Evolutionary conservation across 345 rosid species (phyloP), one percentile per base, ranked within the genome.

Genomic region (Trapa bicornis): DNA sequence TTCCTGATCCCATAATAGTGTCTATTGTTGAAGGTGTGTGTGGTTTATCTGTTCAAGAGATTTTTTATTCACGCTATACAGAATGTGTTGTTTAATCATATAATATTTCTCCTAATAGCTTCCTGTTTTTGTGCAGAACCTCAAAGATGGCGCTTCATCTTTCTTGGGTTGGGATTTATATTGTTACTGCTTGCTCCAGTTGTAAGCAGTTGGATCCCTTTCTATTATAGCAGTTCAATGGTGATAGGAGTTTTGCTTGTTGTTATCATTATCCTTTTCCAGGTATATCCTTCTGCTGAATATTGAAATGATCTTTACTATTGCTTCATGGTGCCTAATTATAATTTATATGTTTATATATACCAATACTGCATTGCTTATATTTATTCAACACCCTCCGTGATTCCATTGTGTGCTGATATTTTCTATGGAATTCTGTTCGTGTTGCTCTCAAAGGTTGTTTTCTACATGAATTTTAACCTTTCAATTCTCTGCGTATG

Each of bases 221-320:
- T 94, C 73, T 91, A 94, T 70, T 91, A 94, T 74, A 86, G 91
- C 74, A 84, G 89, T 69, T 94, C 91, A 45, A 94, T 94, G 96
- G 96, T 88, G 10, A 80, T 94, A 65, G 97, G 99, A 13, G 71
- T 94, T 79, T 80, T 94, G 72, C 97, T 94, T 52, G 89, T 91
- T 70, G 65, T 94, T 64, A 70, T 91, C 65, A 82, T 94, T 48
- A 75, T 89, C 68, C 86, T 91, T 61, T 94, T 87, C 72, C 96
- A 94, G 95, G 96, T 89, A 84, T n/a, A 32, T 69, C 32, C 41
- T 61, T 36, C 48, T 65, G 72, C 68, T 6, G n/a, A 29, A 65
- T 37, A 22, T n/a, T 10, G 14, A 57, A 6, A 57, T 12, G 22
- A 22, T 57, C 37, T 65, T 43, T 7, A 16, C 37, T 17, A 48